Percentiles rank a stretch among this genome's conserved stretches.
phyloP scores from a whole-genome alignment of 2,329 filamentous ascomycete genomes.

The Penicillium sp. region DNA sequence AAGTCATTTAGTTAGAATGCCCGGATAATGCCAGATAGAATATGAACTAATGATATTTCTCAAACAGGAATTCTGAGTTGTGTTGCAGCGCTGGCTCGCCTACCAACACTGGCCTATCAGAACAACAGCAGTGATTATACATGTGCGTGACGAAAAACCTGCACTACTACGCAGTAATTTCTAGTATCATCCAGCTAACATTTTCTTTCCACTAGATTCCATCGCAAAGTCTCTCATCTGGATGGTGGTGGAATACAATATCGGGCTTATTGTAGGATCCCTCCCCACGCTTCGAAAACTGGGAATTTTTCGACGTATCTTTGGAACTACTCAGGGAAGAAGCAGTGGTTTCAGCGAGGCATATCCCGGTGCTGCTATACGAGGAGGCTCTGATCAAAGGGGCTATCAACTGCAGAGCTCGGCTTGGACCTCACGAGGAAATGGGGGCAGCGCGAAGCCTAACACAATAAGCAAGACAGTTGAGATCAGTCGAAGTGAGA shows the following conservation, averaged over 20 bases:
- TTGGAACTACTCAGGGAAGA: neutral
- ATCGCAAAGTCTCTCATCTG: neutral
- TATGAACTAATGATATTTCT: too few relatives aligned
- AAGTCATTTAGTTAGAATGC: neutral
- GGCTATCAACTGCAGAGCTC: neutral
- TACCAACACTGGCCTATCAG: neutral
- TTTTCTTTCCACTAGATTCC: too few relatives aligned
- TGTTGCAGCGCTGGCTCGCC: neutral
- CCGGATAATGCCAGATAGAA: neutral
- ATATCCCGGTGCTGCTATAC: too few relatives aligned
- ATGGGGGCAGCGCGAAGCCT: too few relatives aligned
- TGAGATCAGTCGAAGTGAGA: neutral
- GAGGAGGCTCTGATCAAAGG: neutral
- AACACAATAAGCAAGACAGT: too few relatives aligned
- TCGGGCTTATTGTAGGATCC: neutral
- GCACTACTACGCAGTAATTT: too few relatives aligned
- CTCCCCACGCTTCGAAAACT: neutral
- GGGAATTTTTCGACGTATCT: neutral
- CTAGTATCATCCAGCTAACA: too few relatives aligned
- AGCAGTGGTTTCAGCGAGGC: too few relatives aligned
- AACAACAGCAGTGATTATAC: neutral
- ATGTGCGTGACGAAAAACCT: too few relatives aligned
- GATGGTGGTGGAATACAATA: neutral
- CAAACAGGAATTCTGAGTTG: neutral
- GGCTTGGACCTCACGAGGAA: too few relatives aligned